phyloP scores from a whole-genome alignment of 352 stramenopile genomes.

The Phytophthora lateralis region DNA sequence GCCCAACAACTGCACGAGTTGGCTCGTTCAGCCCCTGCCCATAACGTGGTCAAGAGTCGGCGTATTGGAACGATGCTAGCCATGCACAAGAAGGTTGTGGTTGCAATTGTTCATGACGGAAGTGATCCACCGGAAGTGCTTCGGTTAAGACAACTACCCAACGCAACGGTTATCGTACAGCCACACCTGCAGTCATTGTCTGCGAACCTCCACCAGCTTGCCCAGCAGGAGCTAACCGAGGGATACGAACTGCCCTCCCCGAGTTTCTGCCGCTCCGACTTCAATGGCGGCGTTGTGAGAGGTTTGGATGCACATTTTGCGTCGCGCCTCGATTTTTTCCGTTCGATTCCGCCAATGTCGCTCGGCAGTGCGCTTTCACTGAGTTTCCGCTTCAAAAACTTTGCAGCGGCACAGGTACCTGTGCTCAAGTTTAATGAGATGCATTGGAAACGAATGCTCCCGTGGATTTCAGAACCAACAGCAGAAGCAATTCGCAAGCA shows the following conservation, averaged over 20 bases:
- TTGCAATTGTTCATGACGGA: constrained; percentile 41
- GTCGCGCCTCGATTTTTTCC: constrained; percentile 66
- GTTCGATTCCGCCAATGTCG: constrained; percentile 48
- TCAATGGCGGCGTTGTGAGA: constrained; percentile 1
- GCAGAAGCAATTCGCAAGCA: constrained; percentile 57
- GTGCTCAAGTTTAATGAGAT: constrained; percentile 85
- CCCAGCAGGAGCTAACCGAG: constrained; percentile 37
- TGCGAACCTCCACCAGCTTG: constrained; percentile 33
- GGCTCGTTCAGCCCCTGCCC: constrained; percentile 11
- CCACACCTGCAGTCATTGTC: constrained; percentile 20
- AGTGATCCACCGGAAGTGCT: constrained; percentile 15
- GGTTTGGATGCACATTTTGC: constrained; percentile 57
- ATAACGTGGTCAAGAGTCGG: constrained; percentile 37
- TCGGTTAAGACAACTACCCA: constrained; percentile 38
- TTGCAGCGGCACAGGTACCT: constrained; percentile 58
- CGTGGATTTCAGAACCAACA: constrained; percentile 69
- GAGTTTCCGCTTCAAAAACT: constrained; percentile 81
- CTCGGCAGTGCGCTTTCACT: constrained; percentile 70
- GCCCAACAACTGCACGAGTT: constrained; percentile 30
- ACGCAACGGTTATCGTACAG: constrained; percentile 31
- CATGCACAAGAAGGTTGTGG: constrained; percentile 64
- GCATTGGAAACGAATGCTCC: constrained; percentile 87
- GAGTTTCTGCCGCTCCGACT: constrained; percentile 19
- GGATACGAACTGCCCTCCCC: constrained; percentile 45
- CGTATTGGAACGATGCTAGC: constrained; percentile 33